Conservation (phyloP, 2,329 filamentous ascomycete genomes). For the Periconia macrospinosa region DNA sequence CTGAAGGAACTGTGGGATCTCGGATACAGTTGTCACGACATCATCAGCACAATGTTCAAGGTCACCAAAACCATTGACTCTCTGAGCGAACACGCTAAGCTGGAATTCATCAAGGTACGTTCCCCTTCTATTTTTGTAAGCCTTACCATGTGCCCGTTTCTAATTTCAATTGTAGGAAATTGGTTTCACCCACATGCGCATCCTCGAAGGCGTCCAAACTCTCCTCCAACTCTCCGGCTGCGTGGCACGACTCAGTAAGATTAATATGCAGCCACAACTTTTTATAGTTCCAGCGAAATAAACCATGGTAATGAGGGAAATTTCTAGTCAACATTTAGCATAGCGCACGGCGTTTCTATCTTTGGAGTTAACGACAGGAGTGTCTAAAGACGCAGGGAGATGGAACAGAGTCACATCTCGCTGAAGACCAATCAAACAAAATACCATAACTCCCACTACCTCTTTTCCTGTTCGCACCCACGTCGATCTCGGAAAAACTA, state of each 20-base stretch:
- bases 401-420: neutral
- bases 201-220: conserved; percentile 96
- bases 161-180: conserved; percentile 65
- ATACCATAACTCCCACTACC: too few species aligned
- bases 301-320: neutral
- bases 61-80: conserved; percentile 95
- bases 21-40: conserved; percentile 98
- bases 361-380: neutral
- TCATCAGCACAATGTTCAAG: conserved; percentile 98
- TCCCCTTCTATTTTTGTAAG: neutral
- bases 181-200: conserved; percentile 98
- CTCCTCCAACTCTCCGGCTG: conserved; percentile 92
- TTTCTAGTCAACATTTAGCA: conserved; percentile 32
- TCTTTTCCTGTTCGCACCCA: too few species aligned
- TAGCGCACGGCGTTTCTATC: conserved; percentile 27
- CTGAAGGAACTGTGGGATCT: conserved; percentile 91
- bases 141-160: neutral
- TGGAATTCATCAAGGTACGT: conserved; percentile 82
- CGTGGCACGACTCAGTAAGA: conserved; percentile 84
- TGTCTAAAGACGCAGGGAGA: neutral
- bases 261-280: conserved; percentile 91
- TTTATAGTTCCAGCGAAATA: conserved; percentile 56
- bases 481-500: too few species aligned
- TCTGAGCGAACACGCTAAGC: conserved; percentile 88
- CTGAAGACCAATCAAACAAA: too few species aligned